A percentile compares a stretch with the other conserved stretches of the same genome.
Conservation (phyloP, 495 filamentous ascomycete genomes). For the Hypoxylon rickii region DNA sequence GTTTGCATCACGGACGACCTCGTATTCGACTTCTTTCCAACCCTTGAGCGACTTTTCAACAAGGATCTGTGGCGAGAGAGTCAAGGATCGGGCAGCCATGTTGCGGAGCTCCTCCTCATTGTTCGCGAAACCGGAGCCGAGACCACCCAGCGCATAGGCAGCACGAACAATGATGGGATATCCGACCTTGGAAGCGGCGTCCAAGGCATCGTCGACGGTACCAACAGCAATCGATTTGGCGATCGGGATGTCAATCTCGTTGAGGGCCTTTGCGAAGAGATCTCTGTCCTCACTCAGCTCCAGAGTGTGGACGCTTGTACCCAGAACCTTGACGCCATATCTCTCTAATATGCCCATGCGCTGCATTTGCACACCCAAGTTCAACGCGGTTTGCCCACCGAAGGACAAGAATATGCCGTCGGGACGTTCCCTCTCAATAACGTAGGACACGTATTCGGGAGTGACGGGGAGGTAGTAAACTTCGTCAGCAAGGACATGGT, state of each 20-base stretch:
- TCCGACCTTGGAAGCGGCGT: slow-evolving; percentile 81
- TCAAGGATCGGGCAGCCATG: slow-evolving; percentile 88
- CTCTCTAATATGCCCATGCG: slow-evolving; percentile 93
- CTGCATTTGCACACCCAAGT: slow-evolving; percentile 96
- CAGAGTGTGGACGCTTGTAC: slow-evolving; percentile 90
- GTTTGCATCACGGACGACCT: slow-evolving; percentile 89
- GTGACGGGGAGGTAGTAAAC: slow-evolving; percentile 98
- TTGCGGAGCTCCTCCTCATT: slow-evolving; percentile 92
- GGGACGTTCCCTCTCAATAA: slow-evolving; percentile 91
- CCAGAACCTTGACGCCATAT: slow-evolving; percentile 91
- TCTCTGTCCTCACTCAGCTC: slow-evolving; percentile 96
- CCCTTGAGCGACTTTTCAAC: slow-evolving; percentile 99
- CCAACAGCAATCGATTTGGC: slow-evolving; percentile 91
- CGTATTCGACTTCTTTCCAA: slow-evolving; percentile 99
- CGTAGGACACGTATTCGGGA: slow-evolving; percentile 92
- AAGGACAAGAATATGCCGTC: slow-evolving; percentile 98
- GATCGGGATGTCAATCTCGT: slow-evolving; percentile 95
- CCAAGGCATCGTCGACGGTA: slow-evolving; percentile 87
- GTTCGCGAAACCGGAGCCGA: slow-evolving; percentile 96
- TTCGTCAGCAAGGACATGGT: slow-evolving; percentile 93
- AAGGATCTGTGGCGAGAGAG: slow-evolving; percentile 93
- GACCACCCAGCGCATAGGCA: slow-evolving; percentile 92
- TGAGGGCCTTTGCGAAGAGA: slow-evolving; percentile 83
- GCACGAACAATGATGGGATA: slow-evolving; percentile 98
- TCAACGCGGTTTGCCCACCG: slow-evolving; percentile 94